Base-by-base conservation (phyloP, 495 filamentous ascomycete genomes). In the Hypomontagnella submonticulosa region DNA sequence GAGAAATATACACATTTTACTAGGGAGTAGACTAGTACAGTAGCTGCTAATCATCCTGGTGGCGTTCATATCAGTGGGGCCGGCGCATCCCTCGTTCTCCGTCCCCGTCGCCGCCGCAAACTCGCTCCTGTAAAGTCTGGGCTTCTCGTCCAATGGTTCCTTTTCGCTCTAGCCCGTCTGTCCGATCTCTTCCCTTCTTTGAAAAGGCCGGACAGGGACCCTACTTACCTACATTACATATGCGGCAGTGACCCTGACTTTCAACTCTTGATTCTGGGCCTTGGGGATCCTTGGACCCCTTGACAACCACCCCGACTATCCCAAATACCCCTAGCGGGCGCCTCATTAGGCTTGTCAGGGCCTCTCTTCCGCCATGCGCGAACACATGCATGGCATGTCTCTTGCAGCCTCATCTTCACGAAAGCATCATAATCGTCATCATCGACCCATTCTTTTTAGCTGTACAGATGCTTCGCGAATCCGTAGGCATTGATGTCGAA, bases 341-440 rank as follows among this genome's bases (percentile, higher is more conserved):
- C 57, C 52, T 53, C 30, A 16, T 50, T 46, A 19, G 57, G 52
- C 50, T 55, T 27, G 20, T 34, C 7, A 63, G 58, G 58, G 54
- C 42, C 58, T 44, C 40, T 54, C 42, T 59, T 62, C 59, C 59
- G 59, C 57, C 52, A 68, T 68, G 55, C 60, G 49, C 60, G 54
- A 64, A 69, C 60, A 55, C 50, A 60, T 61, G 56, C 66, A 64
- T 69, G 60, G 55, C 23, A 55, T 57, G 50, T 47, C 49, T 69
- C 60, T 57, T 68, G 66, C 66, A 69, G 66, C 66, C 66, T 69
- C 66, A 64, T 64, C 66, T 69, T 69, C 41, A 20, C 40, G 23
- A 56, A 69, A 15, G 41, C 42, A 49, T 42, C 55, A 64, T 52
- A 40, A 69, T 56, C 66, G 48, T 64, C 66, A 64, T 61, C 60